Percentiles rank a stretch among this genome's conserved stretches.
These are phyloP conservation scores for Solanum lycopersicoides DNA, from an alignment of 257 asterid species.

Conservation along the genomic window DNA sequence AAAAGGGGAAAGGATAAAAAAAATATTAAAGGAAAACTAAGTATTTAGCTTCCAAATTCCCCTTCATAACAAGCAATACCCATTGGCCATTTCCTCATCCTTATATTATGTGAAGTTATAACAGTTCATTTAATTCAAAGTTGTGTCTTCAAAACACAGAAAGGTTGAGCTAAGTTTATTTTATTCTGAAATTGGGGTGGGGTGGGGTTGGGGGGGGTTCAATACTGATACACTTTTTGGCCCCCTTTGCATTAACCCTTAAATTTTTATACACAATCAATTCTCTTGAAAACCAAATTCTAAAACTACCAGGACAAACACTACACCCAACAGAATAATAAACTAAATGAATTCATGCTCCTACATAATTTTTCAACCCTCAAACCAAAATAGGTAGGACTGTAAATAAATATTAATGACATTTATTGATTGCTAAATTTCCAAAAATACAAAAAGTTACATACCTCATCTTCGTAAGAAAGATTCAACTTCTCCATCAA, in stretches of 20 bases:
- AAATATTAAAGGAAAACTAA: too few relatives aligned
- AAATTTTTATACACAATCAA: too few relatives aligned
- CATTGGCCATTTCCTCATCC: not conserved
- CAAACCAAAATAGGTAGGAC: not conserved
- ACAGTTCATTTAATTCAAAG: not conserved
- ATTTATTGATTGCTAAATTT: not conserved
- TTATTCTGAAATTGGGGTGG: not conserved
- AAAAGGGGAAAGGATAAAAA: too few relatives aligned
- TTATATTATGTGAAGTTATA: not conserved
- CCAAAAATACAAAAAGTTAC: not conserved
- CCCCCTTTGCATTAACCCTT: too few relatives aligned
- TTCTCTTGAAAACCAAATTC: too few relatives aligned
- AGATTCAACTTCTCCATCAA: slow-evolving; percentile 75
- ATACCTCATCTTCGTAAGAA: slow-evolving; percentile 68
- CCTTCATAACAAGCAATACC: too few relatives aligned
- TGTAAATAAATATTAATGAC: not conserved
- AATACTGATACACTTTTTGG: not conserved
- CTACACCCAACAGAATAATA: too few relatives aligned
- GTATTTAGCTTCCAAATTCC: too few relatives aligned
- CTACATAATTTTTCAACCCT: too few relatives aligned
- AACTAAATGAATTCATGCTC: too few relatives aligned
- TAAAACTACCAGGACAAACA: too few relatives aligned
- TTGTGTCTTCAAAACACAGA: not conserved
- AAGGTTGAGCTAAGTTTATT: not conserved
- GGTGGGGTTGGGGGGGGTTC: not conserved